Percentiles rank a stretch among this genome's conserved stretches.
Conservation (phyloP, 768 basidiomycete genomes). For the Phaeotremella fagi region DNA sequence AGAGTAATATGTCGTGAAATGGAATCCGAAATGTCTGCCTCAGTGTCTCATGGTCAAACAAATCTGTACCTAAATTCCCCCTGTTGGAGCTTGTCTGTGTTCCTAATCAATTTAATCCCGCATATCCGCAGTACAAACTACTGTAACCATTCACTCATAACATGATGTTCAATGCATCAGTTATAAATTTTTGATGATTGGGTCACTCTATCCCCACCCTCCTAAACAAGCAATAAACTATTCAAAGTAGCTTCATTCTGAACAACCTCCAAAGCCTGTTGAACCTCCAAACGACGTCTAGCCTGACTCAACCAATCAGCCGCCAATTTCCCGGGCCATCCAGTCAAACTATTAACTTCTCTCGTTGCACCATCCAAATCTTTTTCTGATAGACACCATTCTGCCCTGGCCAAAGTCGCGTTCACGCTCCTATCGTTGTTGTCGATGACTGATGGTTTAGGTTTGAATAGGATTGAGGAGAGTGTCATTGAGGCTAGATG, state of each 20-base stretch:
- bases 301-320: conserved; percentile 88
- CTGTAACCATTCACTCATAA: no score
- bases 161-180: no score
- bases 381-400: conserved; percentile 84
- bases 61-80: no score
- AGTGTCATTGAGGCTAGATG: conserved; percentile 76
- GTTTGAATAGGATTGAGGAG: conserved; percentile 66
- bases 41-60: no score
- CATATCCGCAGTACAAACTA: no score
- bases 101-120: no score
- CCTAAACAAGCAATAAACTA: conserved; percentile 36
- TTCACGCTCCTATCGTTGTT: conserved; percentile 68
- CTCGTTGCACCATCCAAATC: conserved; percentile 80
- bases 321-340: conserved; percentile 58
- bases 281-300: conserved; percentile 76
- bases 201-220: background rate
- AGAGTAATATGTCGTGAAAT: no score
- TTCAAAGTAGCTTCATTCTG: conserved; percentile 78
- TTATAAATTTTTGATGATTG: background rate
- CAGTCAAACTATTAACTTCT: conserved; percentile 84
- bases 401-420: conserved; percentile 80
- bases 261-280: conserved; percentile 86
- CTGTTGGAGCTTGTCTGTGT: no score
- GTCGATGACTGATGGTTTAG: conserved; percentile 66
- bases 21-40: no score